Evolutionary conservation across 2,329 filamentous ascomycete species (phyloP).

Genomic region (Pleurostoma richardsiae): DNA sequence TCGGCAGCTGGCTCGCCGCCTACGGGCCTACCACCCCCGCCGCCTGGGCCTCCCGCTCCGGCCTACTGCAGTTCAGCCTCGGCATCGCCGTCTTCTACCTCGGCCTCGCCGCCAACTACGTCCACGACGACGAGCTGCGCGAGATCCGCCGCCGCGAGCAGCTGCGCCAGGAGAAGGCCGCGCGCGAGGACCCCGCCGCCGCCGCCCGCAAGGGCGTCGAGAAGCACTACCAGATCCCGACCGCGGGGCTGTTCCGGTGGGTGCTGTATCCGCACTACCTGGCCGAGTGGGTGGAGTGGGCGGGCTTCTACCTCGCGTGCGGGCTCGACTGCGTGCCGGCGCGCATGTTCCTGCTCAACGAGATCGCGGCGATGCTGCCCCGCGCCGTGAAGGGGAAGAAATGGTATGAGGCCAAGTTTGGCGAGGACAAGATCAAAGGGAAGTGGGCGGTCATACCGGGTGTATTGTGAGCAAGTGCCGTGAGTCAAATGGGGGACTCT

Average conservation of each 20-base stretch:
- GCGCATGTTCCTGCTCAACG: constrained; percentile 77
- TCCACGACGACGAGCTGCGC: constrained; percentile 84
- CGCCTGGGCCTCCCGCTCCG: constrained; percentile 39
- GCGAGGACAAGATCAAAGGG: constrained; percentile 69
- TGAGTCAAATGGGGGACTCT: too few species aligned
- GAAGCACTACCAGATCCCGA: constrained; percentile 84
- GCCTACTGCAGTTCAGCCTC: constrained; percentile 42
- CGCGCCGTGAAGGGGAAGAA: constrained; percentile 72
- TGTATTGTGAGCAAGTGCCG: constrained; percentile 25
- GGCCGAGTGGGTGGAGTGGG: constrained; percentile 97
- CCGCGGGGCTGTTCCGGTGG: constrained; percentile 75
- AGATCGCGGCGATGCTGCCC: constrained; percentile 85
- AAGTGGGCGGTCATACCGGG: constrained; percentile 67
- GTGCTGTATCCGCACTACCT: constrained; percentile 91
- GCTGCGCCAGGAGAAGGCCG: constrained; percentile 45
- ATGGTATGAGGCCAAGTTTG: constrained; percentile 90
- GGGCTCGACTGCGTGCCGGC: constrained; percentile 68
- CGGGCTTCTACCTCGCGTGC: constrained; percentile 76
- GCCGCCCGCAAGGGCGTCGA: constrained; percentile 45
- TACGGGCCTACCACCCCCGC: constrained; percentile 64
- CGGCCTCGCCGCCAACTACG: constrained; percentile 76
- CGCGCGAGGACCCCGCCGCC: constrained; percentile 22
- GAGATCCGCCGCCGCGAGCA: constrained; percentile 73
- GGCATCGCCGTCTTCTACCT: constrained; percentile 73
- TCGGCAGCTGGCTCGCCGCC: constrained; percentile 78